These are phyloP conservation scores for Colletotrichum plurivorum DNA, from an alignment of 2,329 filamentous ascomycete species.

Conservation along the genomic window DNA sequence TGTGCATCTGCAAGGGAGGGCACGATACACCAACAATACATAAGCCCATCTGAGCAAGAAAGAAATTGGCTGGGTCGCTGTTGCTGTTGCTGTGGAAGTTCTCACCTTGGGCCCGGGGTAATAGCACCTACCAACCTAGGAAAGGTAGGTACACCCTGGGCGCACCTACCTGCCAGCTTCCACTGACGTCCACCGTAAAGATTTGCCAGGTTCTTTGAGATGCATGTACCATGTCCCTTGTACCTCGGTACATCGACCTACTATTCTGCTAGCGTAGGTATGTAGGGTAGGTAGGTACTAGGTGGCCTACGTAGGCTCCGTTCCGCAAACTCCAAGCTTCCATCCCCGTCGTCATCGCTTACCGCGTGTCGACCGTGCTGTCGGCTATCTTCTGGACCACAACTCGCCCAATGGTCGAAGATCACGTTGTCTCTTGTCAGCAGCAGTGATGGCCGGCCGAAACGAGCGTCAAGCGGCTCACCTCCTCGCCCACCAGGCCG, in stretches of 20 bases:
- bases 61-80: no score
- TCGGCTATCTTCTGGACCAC: not conserved
- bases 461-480: slow-evolving; percentile 12
- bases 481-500: not conserved
- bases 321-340: slow-evolving; percentile 17
- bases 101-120: not conserved
- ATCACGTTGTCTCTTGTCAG: not conserved
- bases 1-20: no score
- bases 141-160: not conserved
- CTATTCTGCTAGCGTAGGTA: no score
- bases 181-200: not conserved
- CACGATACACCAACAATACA: no score
- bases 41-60: no score
- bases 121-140: no score
- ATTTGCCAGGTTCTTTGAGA: no score
- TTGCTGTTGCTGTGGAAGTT: no score
- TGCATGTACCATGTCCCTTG: no score
- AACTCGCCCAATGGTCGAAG: not conserved
- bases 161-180: not conserved
- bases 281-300: not conserved
- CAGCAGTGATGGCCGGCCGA: slow-evolving; percentile 4
- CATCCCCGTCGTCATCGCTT: not conserved
- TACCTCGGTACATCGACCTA: not conserved
- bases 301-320: not conserved
- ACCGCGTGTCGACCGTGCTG: not conserved